Conservation (phyloP, 2,329 filamentous ascomycete genomes). For the Macroventuria anomochaeta region DNA sequence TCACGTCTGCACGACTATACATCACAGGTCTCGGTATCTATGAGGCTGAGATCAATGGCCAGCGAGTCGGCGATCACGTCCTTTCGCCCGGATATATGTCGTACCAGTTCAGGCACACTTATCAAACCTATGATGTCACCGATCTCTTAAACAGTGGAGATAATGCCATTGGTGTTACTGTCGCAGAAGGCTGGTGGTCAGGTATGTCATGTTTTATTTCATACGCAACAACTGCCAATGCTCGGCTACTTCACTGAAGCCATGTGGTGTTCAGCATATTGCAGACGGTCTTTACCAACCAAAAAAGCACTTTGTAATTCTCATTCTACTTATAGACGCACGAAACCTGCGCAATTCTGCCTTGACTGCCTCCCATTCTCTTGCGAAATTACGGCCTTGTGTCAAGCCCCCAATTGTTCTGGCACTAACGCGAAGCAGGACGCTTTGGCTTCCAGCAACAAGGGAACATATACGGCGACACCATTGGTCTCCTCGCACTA, state of each 20-base stretch:
- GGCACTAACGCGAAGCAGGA: not conserved
- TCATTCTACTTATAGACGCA: no score
- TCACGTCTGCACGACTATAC: conserved; percentile 20
- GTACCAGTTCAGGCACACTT: conserved; percentile 59
- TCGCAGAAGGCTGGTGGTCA: conserved; percentile 61
- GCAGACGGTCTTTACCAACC: no score
- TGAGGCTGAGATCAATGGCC: conserved; percentile 25
- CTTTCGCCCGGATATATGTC: conserved; percentile 61
- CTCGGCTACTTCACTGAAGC: no score
- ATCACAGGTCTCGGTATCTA: conserved; percentile 27
- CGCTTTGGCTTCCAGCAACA: conserved; percentile 17
- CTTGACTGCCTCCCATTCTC: conserved; percentile 27
- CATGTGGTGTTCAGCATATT: no score
- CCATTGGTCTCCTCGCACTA: conserved; percentile 51
- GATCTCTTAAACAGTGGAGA: conserved; percentile 10
- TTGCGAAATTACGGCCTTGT: conserved; percentile 19
- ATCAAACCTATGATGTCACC: conserved; percentile 56
- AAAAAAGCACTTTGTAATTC: no score
- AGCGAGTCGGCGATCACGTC: conserved; percentile 21
- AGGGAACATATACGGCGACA: conserved; percentile 48
- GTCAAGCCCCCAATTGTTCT: not conserved
- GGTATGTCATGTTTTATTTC: conserved; percentile 28
- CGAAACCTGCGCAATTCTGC: no score
- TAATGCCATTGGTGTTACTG: conserved; percentile 53
- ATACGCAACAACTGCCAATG: not conserved